Base-by-base conservation (phyloP, 1,139 yeast species). In the Magnusiomyces fungicola region DNA sequence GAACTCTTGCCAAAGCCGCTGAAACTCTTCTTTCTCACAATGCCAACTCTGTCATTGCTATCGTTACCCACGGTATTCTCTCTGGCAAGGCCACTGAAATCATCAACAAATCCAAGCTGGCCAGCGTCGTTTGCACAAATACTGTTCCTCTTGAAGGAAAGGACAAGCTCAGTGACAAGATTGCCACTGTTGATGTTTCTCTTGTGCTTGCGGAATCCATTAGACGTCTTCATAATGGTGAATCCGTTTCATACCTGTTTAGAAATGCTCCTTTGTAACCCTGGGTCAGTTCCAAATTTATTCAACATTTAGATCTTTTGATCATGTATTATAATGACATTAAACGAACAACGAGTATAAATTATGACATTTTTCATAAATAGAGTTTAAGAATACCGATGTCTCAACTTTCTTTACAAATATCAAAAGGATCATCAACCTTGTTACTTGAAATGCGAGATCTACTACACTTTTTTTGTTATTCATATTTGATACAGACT, bases 121-220 rank as follows among this genome's bases (percentile, higher is more conserved):
- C 83, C 59, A 78, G 75, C 61, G 90, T 92, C 23, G 90, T 92
- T 42, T 89, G 97, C 69, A 90, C 98, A 16, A 92, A 92, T 67
- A 86, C 97, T 3, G 94, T 92, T 56, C 98, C 98, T 23, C 80
- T 88, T 55, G 89, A 84, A 60, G 67, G 69, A 47, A 64, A 69
- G 50, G 36, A 32, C n/a, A 32, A 32, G 36, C 36, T 32, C 16
- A 89, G 97, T 65, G 80, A 85, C 39, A 86, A 83, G 62, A 72
- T 92, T 60, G 89, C 83, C 58, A 79, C 82, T 30, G 79, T 92
- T 56, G 98, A 92, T 68, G 80, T 92, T 52, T 80, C 90, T 56
- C 84, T 95, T 29, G 94, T 88, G 16, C 71, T 92, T 53, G 97
- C 97, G n/a, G 98, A 92, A 71, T 85, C 96, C 52, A 83, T 89